A percentile compares a stretch with the other conserved stretches of the same genome.
Evolutionary conservation across 768 basidiomycete species (phyloP).

Genomic region (Suillus tomentosus): DNA sequence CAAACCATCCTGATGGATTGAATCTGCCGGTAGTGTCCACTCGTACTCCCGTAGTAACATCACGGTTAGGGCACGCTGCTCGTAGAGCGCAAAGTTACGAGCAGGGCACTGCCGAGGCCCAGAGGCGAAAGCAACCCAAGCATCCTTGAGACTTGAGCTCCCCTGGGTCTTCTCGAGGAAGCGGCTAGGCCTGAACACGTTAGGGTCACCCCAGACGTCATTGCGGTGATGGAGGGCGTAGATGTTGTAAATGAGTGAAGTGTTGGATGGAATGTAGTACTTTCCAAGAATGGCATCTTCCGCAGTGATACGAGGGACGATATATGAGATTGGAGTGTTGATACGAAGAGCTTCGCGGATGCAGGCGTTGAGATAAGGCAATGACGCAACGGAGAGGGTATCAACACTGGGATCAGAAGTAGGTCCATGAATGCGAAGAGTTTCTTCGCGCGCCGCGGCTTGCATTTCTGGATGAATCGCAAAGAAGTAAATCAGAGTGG

Average conservation of each 20-base stretch:
- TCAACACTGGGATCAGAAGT: slow-evolving; percentile 33
- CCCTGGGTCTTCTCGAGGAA: slow-evolving; percentile 21
- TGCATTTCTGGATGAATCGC: slow-evolving; percentile 41
- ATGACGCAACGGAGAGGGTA: slow-evolving; percentile 24
- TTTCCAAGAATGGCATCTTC: slow-evolving; percentile 22
- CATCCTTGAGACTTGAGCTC: slow-evolving; percentile 3
- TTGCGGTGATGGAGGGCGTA: slow-evolving; percentile 34
- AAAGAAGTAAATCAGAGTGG: slow-evolving; percentile 38
- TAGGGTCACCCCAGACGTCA: slow-evolving; percentile 31
- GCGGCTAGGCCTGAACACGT: slow-evolving; percentile 35
- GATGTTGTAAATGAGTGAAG: slow-evolving; percentile 36
- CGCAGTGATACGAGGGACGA: slow-evolving; percentile 21
- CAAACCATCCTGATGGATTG: slow-evolving; percentile 27
- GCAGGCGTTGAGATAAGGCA: slow-evolving; percentile 39
- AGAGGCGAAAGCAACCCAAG: slow-evolving; percentile 34
- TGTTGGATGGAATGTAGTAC: slow-evolving; percentile 33
- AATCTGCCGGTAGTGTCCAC: slow-evolving; percentile 34
- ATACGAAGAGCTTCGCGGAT: slow-evolving; percentile 43
- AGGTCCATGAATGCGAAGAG: slow-evolving; percentile 30
- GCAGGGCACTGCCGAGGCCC: slow-evolving; percentile 39
- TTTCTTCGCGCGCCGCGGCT: slow-evolving; percentile 38
- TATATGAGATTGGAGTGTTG: slow-evolving; percentile 30
- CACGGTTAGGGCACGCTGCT: slow-evolving; percentile 36
- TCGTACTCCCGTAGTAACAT: slow-evolving; percentile 38
- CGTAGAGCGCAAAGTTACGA: slow-evolving; percentile 29